Evolutionary conservation across 805 yeast genomes (phyloP), one percentile per base, ranked within the genome.

Genomic region (Candida sithepensis): DNA sequence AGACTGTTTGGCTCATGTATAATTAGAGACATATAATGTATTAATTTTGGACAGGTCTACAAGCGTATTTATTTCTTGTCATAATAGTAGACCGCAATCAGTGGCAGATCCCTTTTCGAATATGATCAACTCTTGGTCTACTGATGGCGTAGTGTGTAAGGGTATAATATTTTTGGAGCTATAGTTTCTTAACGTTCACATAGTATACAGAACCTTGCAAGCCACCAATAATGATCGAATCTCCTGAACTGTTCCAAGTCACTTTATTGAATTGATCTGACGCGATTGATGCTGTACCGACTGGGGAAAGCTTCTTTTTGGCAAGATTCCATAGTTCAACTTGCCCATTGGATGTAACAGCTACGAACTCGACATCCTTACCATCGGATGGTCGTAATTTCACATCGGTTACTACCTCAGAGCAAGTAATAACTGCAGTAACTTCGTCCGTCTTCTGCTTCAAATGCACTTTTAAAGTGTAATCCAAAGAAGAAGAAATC

Each of bases 241-340:
- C 44, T 4, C 50, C 54, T 19, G 41, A 21, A 3, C 26, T 19
- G 41, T 40, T 47, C 56, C 59, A 58, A 30, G 42, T 40, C 9
- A 53, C 53, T 28, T 41, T 43, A 33, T 53, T 56, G 33, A 56
- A 43, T 10, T 47, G 42, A 26, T 42, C 51, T 8, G 42, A 55
- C 57, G 60, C 34, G 65, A 68, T 41, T 56, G 49, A 39, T 33
- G 60, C 38, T 1, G 71, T 65, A 13, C 52, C 53, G 16, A 65
- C 67, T 16, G 57, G 46, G 23, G 34, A 20, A 23, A 47, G 9
- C n/a, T 23, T 49, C 37, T 60, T 68, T 21, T 52, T 52, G 6
- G 53, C 50, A 5, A 73, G 48, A 50, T 73, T 67, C 74, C 75
- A 73, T 28, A 73, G 47, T 44, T 55, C 57, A 16, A 57, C 40